These are phyloP conservation scores for Trypanosoma theileri DNA, from an alignment of 208 protist genomes.

Conservation along the genomic window DNA sequence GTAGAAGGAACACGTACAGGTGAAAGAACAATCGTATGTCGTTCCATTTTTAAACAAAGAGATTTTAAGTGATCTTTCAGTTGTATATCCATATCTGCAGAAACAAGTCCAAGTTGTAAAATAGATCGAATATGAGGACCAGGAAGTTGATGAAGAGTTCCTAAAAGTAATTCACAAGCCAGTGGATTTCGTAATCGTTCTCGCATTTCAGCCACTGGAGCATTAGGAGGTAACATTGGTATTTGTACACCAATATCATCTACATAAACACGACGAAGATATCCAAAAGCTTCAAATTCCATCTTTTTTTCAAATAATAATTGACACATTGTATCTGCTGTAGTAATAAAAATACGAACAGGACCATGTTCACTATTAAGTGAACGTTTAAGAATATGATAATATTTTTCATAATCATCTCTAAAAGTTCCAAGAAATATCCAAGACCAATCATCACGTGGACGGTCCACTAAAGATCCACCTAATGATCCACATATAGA, in stretches of 20 bases:
- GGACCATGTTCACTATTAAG: constrained; percentile 46
- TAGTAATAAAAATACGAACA: constrained; percentile 73
- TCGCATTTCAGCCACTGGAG: constrained; percentile 40
- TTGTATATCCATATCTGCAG: constrained; percentile 58
- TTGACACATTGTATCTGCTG: constrained; percentile 76
- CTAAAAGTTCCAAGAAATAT: constrained; percentile 54
- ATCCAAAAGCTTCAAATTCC: constrained; percentile 83
- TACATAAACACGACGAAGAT: constrained; percentile 80
- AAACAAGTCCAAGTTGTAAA: constrained; percentile 79
- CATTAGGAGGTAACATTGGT: constrained; percentile 50
- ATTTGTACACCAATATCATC: constrained; percentile 80
- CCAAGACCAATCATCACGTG: constrained; percentile 68
- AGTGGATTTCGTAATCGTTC: constrained; percentile 76
- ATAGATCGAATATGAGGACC: constrained; percentile 83
- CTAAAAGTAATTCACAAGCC: constrained; percentile 74
- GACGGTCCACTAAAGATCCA: constrained; percentile 55
- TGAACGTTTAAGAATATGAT: constrained; percentile 37
- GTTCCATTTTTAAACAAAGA: constrained; percentile 73
- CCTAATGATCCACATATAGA: constrained; percentile 55
- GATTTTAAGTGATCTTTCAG: constrained; percentile 76
- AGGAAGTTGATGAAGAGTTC: constrained; percentile 80
- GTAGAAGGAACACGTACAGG: constrained; percentile 68
- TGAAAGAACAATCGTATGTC: constrained; percentile 72
- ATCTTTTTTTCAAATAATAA: constrained; percentile 87
- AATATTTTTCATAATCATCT: constrained; percentile 63